phyloP scores from a whole-genome alignment of 2,329 filamentous ascomycete species.

The Fusarium succisae region DNA sequence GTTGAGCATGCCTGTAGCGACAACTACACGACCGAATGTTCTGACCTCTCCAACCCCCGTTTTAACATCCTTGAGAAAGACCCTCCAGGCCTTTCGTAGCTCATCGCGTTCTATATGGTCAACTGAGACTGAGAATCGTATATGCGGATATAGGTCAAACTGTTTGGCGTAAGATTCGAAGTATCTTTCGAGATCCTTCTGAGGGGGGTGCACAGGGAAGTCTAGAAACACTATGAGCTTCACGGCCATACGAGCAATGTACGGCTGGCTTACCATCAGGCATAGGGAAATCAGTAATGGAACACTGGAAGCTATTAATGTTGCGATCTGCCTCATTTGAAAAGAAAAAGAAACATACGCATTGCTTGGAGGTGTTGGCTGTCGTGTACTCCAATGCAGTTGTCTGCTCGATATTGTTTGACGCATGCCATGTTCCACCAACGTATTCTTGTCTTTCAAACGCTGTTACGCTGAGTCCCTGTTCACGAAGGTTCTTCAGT shows the following conservation, averaged over 20 bases:
- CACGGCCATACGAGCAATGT: background rate
- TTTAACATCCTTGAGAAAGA: constrained; percentile 41
- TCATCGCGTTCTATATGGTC: constrained; percentile 41
- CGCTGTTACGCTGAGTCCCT: constrained; percentile 53
- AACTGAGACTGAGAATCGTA: constrained; percentile 43
- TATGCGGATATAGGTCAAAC: constrained; percentile 42
- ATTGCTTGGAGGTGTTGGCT: constrained; percentile 45
- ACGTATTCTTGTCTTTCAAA: constrained; percentile 53
- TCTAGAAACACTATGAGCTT: constrained; percentile 9
- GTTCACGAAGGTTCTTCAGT: constrained; percentile 54
- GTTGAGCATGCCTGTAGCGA: constrained; percentile 48
- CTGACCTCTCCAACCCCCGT: constrained; percentile 27
- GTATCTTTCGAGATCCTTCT: constrained; percentile 45
- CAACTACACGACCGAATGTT: constrained; percentile 49
- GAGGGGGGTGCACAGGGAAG: constrained; percentile 38
- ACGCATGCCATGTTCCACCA: constrained; percentile 56
- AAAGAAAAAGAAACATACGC: constrained; percentile 28
- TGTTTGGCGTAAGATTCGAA: constrained; percentile 46
- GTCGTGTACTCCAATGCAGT: constrained; percentile 47
- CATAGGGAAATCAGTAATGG: constrained; percentile 49
- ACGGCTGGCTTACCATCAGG: constrained; percentile 34
- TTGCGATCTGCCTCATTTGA: background rate
- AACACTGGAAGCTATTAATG: constrained; percentile 33
- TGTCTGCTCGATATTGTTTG: constrained; percentile 46
- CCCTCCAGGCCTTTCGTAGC: constrained; percentile 39